Evolutionary conservation across 2,329 filamentous ascomycete genomes (phyloP), one percentile per base, ranked within the genome.

Genomic region (Bipolaris sorokiniana): DNA sequence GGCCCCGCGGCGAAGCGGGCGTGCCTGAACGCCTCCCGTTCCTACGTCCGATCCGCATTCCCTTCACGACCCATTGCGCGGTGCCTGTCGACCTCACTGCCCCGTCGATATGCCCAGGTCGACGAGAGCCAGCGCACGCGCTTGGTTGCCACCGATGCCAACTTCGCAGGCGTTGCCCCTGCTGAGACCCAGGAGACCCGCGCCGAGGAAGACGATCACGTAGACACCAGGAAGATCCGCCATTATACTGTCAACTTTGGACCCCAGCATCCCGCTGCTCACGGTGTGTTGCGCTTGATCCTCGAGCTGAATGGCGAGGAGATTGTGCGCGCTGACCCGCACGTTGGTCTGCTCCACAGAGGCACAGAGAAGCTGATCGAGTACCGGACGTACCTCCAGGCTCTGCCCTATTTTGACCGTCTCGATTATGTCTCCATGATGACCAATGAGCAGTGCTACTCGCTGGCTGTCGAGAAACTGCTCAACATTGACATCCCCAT

Each of bases 181-280:
- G 70, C 78, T 51, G 80, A 82, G 68, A 68, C 79, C 65, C 72
- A 77, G 68, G 69, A 78, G 51, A 80, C 82, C 64, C 68, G 74
- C 50, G 71, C 78, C 54, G 77, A 78, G 60, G 75, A 79, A 64
- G 79, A 84, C 68, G 78, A 70, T 45, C 51, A 48, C 45, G 79
- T 82, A 50, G 82, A 84, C 67, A 79, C 82, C 79, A 89, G 94
- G 79, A 98, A 97, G 85, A 90, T 99, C 77, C 88, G 95, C 67
- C 95, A 99, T 82, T 99, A 99, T 82, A 99, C 95, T 6, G 94
- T 99, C 83, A 99, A 99, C 84, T 99, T 99, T 73, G 95, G 95
- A 54, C 95, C 95, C 64, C 95, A 99, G 84, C 95, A 99, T 84
- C 95, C 95, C 37, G 95, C 95, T 65, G 96, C 95, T 71, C 95